Evolutionary conservation across 495 filamentous ascomycete genomes (phyloP), one percentile per base, ranked within the genome.

Genomic region (Daldinia loculata): DNA sequence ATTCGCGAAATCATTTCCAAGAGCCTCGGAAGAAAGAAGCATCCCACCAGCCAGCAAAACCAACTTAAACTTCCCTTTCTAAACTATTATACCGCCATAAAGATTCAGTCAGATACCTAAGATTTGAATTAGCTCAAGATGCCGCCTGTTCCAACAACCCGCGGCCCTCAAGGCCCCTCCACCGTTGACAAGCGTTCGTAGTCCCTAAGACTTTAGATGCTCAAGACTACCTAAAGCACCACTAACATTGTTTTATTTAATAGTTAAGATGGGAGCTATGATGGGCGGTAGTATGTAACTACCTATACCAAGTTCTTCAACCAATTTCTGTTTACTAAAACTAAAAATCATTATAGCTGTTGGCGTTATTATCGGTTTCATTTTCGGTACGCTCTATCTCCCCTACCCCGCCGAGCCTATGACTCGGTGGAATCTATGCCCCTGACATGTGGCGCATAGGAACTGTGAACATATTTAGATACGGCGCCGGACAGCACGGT

Each of bases 261-360:
- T 70, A 99, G 95, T 95, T 81, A 98, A 96, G 85, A 96, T 98
- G 93, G 95, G 95, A 64, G 93, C 90, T 63, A 88, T 99, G 90
- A 97, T 98, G 92, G 95, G 95, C 66, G 92, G 93, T 61, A 94
- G 95, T 97, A 91, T 63, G 93, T 87, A 2, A 43, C 27, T 5
- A 4, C 43, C 27, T 4, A 4, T 7, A 6, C 4, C 41, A 9
- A 41, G 12, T 11, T 6, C 14, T 45, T 7, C 34, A 29, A 11
- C n/a, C 30, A 2, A 6, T 48, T 11, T 17, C 22, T 2, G 6
- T 30, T 53, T 38, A 56, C 36, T 67, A 53, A 68, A 60, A 36
- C 34, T 14, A 36, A 14, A 17, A 53, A n/a, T n/a, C 26, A 48
- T 59, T 64, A 17, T 75, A 98, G 94, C 93, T 77, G 95, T 98